Base-by-base conservation (phyloP, 2,329 filamentous ascomycete genomes). In the Fusarium coicis region DNA sequence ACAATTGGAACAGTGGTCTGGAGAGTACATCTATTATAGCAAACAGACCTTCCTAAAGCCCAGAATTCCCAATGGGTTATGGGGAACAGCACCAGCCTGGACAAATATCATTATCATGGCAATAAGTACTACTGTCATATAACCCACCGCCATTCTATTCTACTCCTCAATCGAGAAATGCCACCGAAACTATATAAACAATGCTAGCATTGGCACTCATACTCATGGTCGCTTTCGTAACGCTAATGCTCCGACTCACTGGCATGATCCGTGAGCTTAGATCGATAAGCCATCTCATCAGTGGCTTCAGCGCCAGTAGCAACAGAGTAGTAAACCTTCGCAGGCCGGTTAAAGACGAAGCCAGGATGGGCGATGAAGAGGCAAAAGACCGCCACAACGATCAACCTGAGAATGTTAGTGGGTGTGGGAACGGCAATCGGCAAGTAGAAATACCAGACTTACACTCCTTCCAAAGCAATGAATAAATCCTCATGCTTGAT, bases 401-500 rank as follows among this genome's bases (percentile, higher is more conserved):
- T 69, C 9, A 75, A 64, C 15, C 73, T 75, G 7, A 15, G 7
- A 10, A 12, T 5, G n/a, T 1, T 2, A 21, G 15, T 30, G 7
- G 40, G 26, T n/a, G 19, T 37, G 0, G 8, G 7, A 14, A n/a
- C 9, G 14, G 32, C 7, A 16, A 2, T 26, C 11, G 5, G 7
- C 15, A 16, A 6, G 18, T 14, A 8, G 2, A n/a, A 15, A 3
- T 5, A 42, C 10, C 16, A 37, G 4, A 72, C 78, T 68, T 50
- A 79, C 77, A 71, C 64, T 50, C 82, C 83, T 76, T 87, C 85
- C 6, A 87, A 70, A 0, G 73, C 81, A 53, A 87, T 85, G 63
- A 87, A 87, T 3, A 83, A 72, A 0, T 75, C 74, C 71, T 87
- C 77, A 44, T 86, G 78, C 42, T 78, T 79, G 56, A 89, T 86